A percentile compares a stretch with the other conserved stretches of the same genome.
Evolutionary conservation across 139 green algal species (phyloP).

Genomic region (Nannochloris sp.): DNA sequence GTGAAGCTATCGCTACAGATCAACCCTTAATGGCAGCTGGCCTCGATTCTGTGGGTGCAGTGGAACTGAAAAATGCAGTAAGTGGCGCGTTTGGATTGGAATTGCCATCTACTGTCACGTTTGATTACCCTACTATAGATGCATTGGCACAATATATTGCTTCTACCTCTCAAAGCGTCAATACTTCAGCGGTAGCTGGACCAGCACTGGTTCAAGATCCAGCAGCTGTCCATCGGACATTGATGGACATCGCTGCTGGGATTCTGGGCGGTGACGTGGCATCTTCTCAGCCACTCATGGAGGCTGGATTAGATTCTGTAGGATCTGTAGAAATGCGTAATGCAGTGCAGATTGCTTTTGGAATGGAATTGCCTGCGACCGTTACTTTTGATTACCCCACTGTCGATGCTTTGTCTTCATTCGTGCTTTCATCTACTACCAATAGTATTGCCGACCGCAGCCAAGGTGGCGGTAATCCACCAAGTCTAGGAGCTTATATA

Average conservation of each 20-base stretch:
- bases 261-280: neutral
- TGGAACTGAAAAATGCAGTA: constrained; percentile 2
- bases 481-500: too few species aligned
- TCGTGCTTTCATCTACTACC: neutral
- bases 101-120: constrained; percentile 1
- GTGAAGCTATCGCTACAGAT: neutral
- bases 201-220: neutral
- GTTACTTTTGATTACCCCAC: constrained; percentile 57
- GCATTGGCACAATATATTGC: neutral
- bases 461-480: too few species aligned
- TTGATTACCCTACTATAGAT: constrained; percentile 5
- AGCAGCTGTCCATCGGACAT: neutral
- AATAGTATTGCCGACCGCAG: neutral
- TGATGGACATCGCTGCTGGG: neutral
- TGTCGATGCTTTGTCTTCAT: constrained; percentile 23
- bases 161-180: neutral
- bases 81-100: constrained; percentile 1
- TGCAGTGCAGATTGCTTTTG: constrained; percentile 15
- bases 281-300: neutral
- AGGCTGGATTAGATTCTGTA: constrained; percentile 4
- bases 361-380: constrained; percentile 38
- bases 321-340: constrained; percentile 35
- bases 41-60: constrained; percentile 32
- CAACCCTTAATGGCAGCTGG: constrained; percentile 44
- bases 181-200: neutral